These are phyloP conservation scores for Actinomucor elegans DNA, from an alignment of 371 early-diverging fungal genomes.

Conservation along the genomic window DNA sequence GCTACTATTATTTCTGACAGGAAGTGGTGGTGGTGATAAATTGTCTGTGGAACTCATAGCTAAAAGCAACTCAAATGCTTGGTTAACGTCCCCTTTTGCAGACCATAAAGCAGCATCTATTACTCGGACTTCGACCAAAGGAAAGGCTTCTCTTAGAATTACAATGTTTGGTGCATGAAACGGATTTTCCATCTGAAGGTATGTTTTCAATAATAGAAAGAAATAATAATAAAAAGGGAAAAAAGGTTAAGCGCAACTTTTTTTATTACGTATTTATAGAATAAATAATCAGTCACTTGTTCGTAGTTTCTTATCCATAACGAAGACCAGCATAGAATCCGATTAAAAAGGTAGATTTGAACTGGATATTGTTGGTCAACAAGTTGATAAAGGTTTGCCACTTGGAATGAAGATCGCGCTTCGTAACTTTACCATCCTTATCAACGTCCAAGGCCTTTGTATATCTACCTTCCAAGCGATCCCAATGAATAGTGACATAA, in stretches of 20 bases:
- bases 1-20: not conserved
- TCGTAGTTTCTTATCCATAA: constrained; percentile 39
- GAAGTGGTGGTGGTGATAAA: not conserved
- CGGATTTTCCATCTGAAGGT: constrained; percentile 5
- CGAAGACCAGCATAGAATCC: constrained; percentile 55
- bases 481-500: constrained; percentile 60
- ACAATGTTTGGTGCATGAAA: constrained; percentile 4
- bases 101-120: constrained; percentile 10
- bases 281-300: constrained; percentile 1
- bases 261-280: no score
- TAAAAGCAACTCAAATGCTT: constrained; percentile 19
- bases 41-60: not conserved
- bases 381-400: constrained; percentile 44
- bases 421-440: constrained; percentile 52
- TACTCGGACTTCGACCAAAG: constrained; percentile 1
- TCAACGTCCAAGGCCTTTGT: constrained; percentile 41
- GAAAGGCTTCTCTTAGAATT: constrained; percentile 22
- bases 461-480: constrained; percentile 45
- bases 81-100: constrained; percentile 12
- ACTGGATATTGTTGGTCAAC: constrained; percentile 61
- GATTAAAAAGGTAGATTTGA: constrained; percentile 56
- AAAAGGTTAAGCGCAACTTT: not conserved
- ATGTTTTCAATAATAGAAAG: not conserved
- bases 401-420: constrained; percentile 37
- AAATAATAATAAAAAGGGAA: not conserved